Evolutionary conservation across 2,329 filamentous ascomycete species (phyloP), one percentile per base, ranked within the genome.

Genomic region (Geosmithia putterillii): DNA sequence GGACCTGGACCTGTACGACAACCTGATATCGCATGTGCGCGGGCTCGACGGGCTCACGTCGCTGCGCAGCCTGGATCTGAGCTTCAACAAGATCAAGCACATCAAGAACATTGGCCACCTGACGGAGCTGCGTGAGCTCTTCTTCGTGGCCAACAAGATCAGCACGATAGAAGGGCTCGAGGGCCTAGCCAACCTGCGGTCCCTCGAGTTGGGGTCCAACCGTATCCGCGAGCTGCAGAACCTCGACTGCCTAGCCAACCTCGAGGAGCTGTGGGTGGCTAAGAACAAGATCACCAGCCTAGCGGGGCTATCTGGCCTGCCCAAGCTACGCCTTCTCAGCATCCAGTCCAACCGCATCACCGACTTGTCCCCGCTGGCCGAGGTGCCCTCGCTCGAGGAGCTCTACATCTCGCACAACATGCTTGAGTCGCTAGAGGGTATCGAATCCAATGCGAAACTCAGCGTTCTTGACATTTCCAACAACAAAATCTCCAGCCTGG

Each of bases 41-140:
- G 86, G 86, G 23, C 73, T 98, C 39, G 88, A 95, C 43, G 70
- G 78, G 39, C 76, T 95, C 45, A 77, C 73, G 12, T 73, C 84
- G 47, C 74, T 98, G 43, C 86, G 76, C 6, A 83, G 70, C 45
- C 76, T 98, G 44, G 92, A 98, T 59, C 72, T 98, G 42, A 94
- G 86, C 61, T 98, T 95, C 76, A 98, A 98, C 71, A 96, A 96
- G 70, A 90, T 98, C 68, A 95, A 95, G 62, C 89, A 95, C 64
- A 94, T 98, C 68, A 95, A 94, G 64, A 80, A 90, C 54, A 68
- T 96, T 50, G 74, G 74, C 46, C 83, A 90, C 54, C 67, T 98
- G 46, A 81, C 68, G 19, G 74, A 87, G 43, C 73, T 96, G 45
- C 83, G 74, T 48, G 87, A 96, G 52, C 60, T 98, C 3, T 98